Evolutionary conservation across 306 rosid species (phyloP), one percentile per base, ranked within the genome.

Genomic region (Quercus aquifolioides): DNA sequence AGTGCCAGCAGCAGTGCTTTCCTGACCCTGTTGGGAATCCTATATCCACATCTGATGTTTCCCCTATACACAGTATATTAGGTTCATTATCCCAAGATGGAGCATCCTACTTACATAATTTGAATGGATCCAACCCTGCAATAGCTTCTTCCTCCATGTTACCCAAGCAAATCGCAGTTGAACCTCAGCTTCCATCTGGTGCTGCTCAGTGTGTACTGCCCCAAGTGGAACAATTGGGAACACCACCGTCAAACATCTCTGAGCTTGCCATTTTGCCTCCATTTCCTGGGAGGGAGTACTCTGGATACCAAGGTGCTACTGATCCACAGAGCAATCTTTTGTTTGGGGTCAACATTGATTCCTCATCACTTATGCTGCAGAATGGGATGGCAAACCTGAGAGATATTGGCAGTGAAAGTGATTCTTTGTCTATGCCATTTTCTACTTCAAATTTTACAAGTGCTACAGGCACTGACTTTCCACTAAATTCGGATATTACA

Each of bases 251-350:
- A 26, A 81, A 86, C 6, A 21, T 90, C 70, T 86, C 96, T 54
- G 92, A 80, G 49, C 86, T 82, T 88, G 69, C 87, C 70, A 51
- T 90, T 79, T 84, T 95, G 86, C 98, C 99, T 4, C 99, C 99
- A 19, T 95, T 95, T 87, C 99, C 99, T 8, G 98, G 98, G 31
- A 86, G 97, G 85, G 99, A 91, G 81, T 93, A 92, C 90, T 62
- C 92, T 2, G 75, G 90, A 69, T 95, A 95, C 84, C 99, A 91
- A 78, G 97, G 96, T 54, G 82, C 84, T 74, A 82, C 79, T 41
- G 99, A 95, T 87, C 94, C 96, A 2, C 98, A 93, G 62, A 88
- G 89, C 74, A 89, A 89, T 88, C 97, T 95, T 83, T 81, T 95
- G 63, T 95, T 95, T 71, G 99, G 99, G 51, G 95, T 95, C 59